Percentiles rank a stretch among this genome's conserved stretches.
Evolutionary conservation across 2,329 filamentous ascomycete genomes (phyloP).

Genomic region (Westerdykella ornata): DNA sequence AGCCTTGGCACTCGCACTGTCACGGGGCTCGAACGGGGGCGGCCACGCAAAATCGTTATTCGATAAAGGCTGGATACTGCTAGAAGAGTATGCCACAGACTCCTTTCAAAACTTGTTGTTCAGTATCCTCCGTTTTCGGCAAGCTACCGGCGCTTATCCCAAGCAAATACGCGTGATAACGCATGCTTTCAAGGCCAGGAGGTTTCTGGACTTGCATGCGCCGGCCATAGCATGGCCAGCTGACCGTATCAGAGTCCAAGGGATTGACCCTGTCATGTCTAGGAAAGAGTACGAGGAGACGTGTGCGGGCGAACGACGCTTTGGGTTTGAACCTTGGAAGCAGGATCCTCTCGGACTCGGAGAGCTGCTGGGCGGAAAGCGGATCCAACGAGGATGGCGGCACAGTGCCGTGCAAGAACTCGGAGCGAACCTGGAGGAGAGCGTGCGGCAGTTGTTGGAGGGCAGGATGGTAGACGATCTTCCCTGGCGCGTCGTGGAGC

Average conservation of each 20-base stretch:
- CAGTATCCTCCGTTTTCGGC: constrained; percentile 54
- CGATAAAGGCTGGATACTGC: constrained; percentile 42
- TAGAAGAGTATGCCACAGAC: constrained; percentile 71
- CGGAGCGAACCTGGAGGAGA: constrained; percentile 20
- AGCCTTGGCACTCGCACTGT: constrained; percentile 21
- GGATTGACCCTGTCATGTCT: constrained; percentile 42
- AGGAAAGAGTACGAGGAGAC: constrained; percentile 32
- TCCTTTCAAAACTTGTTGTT: constrained; percentile 82
- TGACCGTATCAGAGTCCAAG: constrained; percentile 38
- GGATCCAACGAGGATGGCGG: constrained; percentile 38
- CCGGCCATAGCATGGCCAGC: constrained; percentile 41
- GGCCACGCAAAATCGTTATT: constrained; percentile 27
- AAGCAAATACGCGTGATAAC: constrained; percentile 40
- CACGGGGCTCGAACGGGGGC: constrained; percentile 19
- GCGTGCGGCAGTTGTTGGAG: constrained; percentile 21
- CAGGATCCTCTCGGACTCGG: constrained; percentile 38
- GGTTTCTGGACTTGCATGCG: constrained; percentile 39
- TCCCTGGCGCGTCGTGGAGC: constrained; percentile 21
- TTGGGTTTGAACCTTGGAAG: constrained; percentile 36
- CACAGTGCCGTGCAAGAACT: constrained; percentile 12
- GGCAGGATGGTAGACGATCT: constrained; percentile 18
- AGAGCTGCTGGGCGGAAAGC: constrained; percentile 34
- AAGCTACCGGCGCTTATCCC: constrained; percentile 37
- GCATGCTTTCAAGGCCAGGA: constrained; percentile 43
- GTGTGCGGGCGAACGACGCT: constrained; percentile 31